Evolutionary conservation across 2,329 filamentous ascomycete genomes (phyloP), one percentile per base, ranked within the genome.

Genomic region (Aspergillus glaucus): DNA sequence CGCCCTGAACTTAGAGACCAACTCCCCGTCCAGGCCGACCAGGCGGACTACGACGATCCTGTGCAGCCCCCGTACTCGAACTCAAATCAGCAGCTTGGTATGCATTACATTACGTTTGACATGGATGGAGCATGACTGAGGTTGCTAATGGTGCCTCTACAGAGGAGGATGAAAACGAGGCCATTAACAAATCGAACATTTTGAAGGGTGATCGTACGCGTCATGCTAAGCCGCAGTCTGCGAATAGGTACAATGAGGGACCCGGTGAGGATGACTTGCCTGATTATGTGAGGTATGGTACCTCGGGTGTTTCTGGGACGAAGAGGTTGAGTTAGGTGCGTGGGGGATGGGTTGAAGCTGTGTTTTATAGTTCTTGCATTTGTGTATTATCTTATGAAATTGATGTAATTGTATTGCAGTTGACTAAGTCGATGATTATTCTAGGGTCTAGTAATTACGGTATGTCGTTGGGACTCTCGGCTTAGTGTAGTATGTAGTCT

Each of bases 51-150:
- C 21, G 62, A 66, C 2, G 58, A 63, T 48, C 62, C 61, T 4
- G 56, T 66, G 47, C 58, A 66, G 48, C 57, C 62, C 5, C 57
- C 59, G 3, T 62, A 58, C 39, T 60, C 60, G 2, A 62, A 64
- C 42, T 53, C 53, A 12, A 54, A 62, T 24, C 39, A 60, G 41
- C 59, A 63, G 47, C 49, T 66, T 15, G 62, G 65, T 67, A 63
- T 24, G 55, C 46, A n/a, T n/a, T 9, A 32, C 21, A 32, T 12
- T 37, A 8, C 8, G 15, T 39, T 39, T 48, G 48, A 36, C 9
- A 43, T 26, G 41, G 19, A 26, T 22, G 8, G 19, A 42, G 14
- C 4, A 8, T 15, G 24, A 17, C 9, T 26, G 15, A 4, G n/a
- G 4, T 5, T 8, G 26, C 17, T 41, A 9, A 36, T 36, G 15